Evolutionary conservation across 768 basidiomycete species (phyloP), one percentile per base, ranked within the genome.

Genomic region (Lactarius evosmus): DNA sequence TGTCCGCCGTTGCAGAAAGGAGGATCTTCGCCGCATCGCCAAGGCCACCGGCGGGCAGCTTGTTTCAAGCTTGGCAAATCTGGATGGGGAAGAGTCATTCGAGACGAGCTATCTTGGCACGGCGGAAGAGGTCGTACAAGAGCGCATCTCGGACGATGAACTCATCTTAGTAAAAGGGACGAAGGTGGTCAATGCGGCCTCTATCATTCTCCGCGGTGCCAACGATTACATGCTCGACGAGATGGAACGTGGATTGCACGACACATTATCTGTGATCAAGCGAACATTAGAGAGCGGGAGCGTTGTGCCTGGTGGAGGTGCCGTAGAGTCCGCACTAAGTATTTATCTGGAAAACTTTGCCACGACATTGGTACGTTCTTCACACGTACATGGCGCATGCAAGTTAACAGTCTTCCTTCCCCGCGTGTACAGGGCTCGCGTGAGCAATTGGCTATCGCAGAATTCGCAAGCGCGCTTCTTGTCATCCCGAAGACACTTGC

Each of bases 151-250:
- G n/a, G 97, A 99, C 71, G 97, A 99, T 74, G 96, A 99, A 73
- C 83, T 97, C 51, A 98, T 98, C 75, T 79, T 99, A 67, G 80
- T 98, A 79, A 99, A 98, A 79, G 97, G 97, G 3, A 98, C 95
- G 56, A 98, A 96, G 77, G 89, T 94, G 46, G 95, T 98, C 72
- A 95, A 78, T 78, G 95, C 94, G 27, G 82, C 90, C 16, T 97
- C 95, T 22, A 91, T 99, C 71, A 85, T 99, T 62, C 80, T 99
- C 63, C 85, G 97, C 60, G 97, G 97, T 51, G 97, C 97, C 32
- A 99, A 98, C 75, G 97, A 99, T 75, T 98, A 96, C 75, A 95
- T 98, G 91, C 78, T 98, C 70, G 97, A 99, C 74, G 97, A 99
- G 81, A 99, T 98, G 97, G 97, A 99, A 78, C 82, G 97, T 54